Conservation (phyloP, 2,329 filamentous ascomycete species). For the Neofusicoccum ribis region DNA sequence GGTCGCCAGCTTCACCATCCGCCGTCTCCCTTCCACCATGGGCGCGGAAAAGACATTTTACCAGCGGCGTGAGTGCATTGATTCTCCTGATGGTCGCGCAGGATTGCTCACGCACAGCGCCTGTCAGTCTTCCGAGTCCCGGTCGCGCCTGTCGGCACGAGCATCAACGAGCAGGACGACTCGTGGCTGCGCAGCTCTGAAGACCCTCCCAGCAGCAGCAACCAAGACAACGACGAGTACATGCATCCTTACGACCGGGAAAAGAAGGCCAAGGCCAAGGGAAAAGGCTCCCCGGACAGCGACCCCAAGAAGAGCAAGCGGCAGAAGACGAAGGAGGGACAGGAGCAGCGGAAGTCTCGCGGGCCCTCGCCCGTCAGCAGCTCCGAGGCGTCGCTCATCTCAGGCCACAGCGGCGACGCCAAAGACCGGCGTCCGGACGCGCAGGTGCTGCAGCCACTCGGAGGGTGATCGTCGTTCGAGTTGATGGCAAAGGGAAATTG, state of each 20-base stretch:
- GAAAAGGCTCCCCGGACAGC: no score
- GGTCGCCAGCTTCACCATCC: neutral
- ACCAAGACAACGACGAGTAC: neutral
- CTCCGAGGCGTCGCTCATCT: no score
- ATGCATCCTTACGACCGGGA: slow-evolving; percentile 3
- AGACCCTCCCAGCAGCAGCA: neutral
- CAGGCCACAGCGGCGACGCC: no score
- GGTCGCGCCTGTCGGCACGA: neutral
- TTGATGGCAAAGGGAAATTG: no score
- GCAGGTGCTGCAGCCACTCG: no score
- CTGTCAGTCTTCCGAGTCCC: slow-evolving; percentile 2
- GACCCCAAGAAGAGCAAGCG: no score
- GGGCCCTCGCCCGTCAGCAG: no score
- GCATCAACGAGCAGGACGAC: neutral
- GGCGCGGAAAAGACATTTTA: neutral
- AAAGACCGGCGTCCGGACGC: no score
- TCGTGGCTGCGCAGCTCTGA: neutral
- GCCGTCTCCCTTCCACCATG: neutral
- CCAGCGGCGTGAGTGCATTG: neutral
- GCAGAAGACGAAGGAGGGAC: no score
- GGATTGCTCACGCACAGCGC: neutral
- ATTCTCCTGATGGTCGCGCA: no score
- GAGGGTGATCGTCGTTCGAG: no score
- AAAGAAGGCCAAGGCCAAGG: neutral
- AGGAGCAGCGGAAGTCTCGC: no score